Evolutionary conservation across 1,284 basidiomycete genomes (phyloP).

Genomic region (Trichosporon sp.): DNA sequence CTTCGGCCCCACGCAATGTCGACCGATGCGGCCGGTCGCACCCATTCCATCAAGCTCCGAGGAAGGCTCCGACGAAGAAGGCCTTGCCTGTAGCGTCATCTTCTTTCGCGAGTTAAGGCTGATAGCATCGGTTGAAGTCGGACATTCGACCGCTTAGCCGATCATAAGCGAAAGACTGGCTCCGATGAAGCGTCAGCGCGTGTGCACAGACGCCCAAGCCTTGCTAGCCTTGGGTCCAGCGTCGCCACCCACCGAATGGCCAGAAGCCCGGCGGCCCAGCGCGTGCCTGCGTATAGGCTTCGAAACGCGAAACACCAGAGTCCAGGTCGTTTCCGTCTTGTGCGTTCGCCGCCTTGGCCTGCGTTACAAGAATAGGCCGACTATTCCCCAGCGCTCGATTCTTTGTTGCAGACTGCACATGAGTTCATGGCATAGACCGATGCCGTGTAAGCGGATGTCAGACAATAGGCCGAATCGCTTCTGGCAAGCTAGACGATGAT

Average conservation of each 20-base stretch:
- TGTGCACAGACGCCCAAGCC: background rate
- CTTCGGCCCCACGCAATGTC: background rate
- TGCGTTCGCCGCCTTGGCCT: background rate
- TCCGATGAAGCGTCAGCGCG: background rate
- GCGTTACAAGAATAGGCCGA: background rate
- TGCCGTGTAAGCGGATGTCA: background rate
- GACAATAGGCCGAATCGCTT: background rate
- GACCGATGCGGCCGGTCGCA: background rate
- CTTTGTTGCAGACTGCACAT: background rate
- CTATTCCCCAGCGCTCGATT: background rate
- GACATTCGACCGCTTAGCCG: background rate
- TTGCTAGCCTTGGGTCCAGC: background rate
- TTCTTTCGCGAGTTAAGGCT: background rate
- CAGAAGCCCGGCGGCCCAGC: background rate
- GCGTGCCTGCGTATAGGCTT: background rate
- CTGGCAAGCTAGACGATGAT: background rate
- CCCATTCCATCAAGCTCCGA: background rate
- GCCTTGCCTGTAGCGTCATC: background rate
- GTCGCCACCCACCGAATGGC: background rate
- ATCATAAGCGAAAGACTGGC: background rate
- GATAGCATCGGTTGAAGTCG: background rate
- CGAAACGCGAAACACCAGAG: conserved; percentile 3
- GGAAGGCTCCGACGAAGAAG: background rate
- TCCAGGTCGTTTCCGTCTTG: background rate
- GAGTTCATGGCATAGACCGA: background rate